A percentile compares a stretch with the other conserved stretches of the same genome.
phyloP scores from a whole-genome alignment of 2,329 filamentous ascomycete species.

The Colletotrichum salicis region DNA sequence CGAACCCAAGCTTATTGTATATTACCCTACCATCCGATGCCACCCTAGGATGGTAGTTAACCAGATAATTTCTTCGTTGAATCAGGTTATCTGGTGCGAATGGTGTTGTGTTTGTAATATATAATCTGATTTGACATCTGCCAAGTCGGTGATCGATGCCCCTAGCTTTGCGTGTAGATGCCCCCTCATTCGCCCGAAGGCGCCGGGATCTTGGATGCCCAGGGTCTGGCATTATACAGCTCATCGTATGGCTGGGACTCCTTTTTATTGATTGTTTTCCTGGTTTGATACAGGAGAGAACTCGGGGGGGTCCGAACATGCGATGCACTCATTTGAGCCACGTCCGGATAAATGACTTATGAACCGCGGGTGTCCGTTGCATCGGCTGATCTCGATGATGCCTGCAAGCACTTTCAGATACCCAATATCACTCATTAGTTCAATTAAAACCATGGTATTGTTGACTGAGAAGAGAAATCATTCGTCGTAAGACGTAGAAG shows the following conservation, averaged over 20 bases:
- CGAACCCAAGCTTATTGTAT: constrained; percentile 21
- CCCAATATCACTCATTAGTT: too few species aligned
- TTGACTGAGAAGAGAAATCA: too few species aligned
- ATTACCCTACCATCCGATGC: constrained; percentile 17
- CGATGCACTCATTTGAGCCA: too few species aligned
- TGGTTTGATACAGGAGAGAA: background rate
- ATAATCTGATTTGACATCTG: background rate
- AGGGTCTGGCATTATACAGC: background rate
- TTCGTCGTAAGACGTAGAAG: too few species aligned
- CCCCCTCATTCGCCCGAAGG: background rate
- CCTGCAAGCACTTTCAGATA: too few species aligned
- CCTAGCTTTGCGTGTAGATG: background rate
- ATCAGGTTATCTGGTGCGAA: constrained; percentile 2
- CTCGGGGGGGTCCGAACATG: background rate
- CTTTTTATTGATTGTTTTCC: background rate
- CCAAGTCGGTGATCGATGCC: background rate
- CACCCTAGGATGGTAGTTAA: background rate
- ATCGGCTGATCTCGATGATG: too few species aligned
- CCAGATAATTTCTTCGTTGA: background rate
- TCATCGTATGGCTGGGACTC: background rate
- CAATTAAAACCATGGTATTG: too few species aligned
- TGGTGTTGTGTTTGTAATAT: constrained; percentile 17
- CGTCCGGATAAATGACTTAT: too few species aligned
- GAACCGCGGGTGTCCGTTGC: too few species aligned
- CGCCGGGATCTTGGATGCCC: background rate